Conservation (phyloP, 2,329 filamentous ascomycete genomes). For the Sphaerulina musiva region DNA sequence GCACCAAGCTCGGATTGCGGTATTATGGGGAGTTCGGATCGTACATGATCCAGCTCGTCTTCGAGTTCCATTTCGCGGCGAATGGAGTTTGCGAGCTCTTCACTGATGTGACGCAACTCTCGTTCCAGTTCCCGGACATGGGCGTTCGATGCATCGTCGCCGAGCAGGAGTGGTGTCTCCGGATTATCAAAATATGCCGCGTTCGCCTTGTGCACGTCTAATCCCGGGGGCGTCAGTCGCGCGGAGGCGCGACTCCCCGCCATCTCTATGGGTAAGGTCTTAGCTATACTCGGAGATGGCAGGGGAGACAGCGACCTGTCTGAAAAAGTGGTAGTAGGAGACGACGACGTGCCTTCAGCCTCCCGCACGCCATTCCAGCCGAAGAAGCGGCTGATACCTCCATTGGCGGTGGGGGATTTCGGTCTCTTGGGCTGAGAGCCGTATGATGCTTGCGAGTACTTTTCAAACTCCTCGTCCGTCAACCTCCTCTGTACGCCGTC, state of each 20-base stretch:
- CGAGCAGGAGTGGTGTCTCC: conserved; percentile 40
- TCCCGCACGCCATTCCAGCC: conserved; percentile 55
- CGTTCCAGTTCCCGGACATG: conserved; percentile 86
- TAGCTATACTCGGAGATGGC: conserved; percentile 44
- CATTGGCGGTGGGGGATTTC: conserved; percentile 41
- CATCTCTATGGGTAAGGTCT: conserved; percentile 30
- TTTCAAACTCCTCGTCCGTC: conserved; percentile 30
- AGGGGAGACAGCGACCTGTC: conserved; percentile 53
- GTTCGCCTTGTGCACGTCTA: conserved; percentile 50
- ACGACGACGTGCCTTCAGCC: conserved; percentile 47
- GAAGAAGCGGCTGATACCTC: conserved; percentile 58
- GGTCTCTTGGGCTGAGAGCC: conserved; percentile 30
- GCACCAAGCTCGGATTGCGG: conserved; percentile 44
- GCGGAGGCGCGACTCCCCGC: conserved; percentile 24
- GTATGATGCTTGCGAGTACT: conserved; percentile 18
- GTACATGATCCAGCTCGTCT: conserved; percentile 81
- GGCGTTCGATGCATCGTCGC: conserved; percentile 41
- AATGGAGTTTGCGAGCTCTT: conserved; percentile 87
- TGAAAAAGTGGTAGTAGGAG: conserved; percentile 58
- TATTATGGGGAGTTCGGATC: conserved; percentile 61
- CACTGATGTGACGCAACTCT: conserved; percentile 86
- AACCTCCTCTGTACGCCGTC: conserved; percentile 33
- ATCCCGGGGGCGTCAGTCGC: conserved; percentile 40
- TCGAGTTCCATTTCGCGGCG: conserved; percentile 93
- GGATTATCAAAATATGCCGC: conserved; percentile 43